phyloP scores from a whole-genome alignment of 495 filamentous ascomycete species.

The Trichocladium antarcticum region DNA sequence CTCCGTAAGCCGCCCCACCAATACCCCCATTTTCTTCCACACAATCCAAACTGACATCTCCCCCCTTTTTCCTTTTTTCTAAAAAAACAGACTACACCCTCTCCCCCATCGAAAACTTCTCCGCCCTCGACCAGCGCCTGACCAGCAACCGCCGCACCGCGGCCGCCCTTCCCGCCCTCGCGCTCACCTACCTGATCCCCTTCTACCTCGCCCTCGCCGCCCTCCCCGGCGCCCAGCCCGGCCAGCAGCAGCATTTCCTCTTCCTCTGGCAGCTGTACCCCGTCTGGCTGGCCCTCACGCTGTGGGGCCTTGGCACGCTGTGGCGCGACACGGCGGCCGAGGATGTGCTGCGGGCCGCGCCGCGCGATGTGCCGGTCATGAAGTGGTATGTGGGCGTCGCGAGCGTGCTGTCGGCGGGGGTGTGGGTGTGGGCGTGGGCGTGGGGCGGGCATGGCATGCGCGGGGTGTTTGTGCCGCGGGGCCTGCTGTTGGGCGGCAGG shows the following conservation, averaged over 20 bases:
- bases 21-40: too few species aligned
- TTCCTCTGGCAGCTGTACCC: constrained; percentile 13
- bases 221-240: neutral
- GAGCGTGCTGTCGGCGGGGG: neutral
- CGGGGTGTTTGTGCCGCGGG: neutral
- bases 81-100: constrained; percentile 11
- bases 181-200: constrained; percentile 9
- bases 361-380: neutral
- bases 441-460: neutral
- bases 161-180: constrained; percentile 5
- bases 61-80: too few species aligned
- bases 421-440: constrained; percentile 3
- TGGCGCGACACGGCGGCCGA: constrained; percentile 3
- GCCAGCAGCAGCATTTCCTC: too few species aligned
- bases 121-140: constrained; percentile 6
- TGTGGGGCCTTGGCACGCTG: neutral
- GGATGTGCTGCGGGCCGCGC: neutral
- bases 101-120: constrained; percentile 7
- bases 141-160: neutral
- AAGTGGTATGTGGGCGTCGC: neutral
- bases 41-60: too few species aligned
- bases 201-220: constrained; percentile 47
- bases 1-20: too few species aligned
- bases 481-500: neutral
- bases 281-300: neutral